Conservation (phyloP, 495 filamentous ascomycete genomes). For the Aspergillus asperescens region DNA sequence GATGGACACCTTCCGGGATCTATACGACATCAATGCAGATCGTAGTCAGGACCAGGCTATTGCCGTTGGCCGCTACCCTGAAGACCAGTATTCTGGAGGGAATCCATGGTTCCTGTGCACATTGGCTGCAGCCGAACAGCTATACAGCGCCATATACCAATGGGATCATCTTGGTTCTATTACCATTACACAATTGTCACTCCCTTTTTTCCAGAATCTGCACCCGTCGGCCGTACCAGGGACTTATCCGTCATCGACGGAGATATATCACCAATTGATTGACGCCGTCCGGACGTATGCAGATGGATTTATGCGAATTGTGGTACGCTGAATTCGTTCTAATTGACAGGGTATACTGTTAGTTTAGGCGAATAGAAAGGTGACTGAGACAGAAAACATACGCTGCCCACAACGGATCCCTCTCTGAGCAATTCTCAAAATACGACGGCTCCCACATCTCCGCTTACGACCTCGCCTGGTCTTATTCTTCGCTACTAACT, state of each 20-base stretch:
- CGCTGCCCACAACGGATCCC: slow-evolving; percentile 44
- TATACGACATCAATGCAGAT: slow-evolving; percentile 56
- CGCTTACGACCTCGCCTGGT: slow-evolving; percentile 52
- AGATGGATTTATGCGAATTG: slow-evolving; percentile 57
- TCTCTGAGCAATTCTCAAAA: slow-evolving; percentile 58
- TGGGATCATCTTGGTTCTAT: slow-evolving; percentile 51
- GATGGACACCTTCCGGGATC: slow-evolving; percentile 55
- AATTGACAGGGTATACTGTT: too few species aligned
- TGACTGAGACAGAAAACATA: slow-evolving; percentile 36
- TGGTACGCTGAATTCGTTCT: slow-evolving; percentile 24
- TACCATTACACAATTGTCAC: slow-evolving; percentile 49
- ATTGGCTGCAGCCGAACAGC: slow-evolving; percentile 58
- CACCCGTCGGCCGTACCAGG: slow-evolving; percentile 43
- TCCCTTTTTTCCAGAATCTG: slow-evolving; percentile 55
- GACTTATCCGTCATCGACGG: slow-evolving; percentile 33
- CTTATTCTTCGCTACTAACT: slow-evolving; percentile 46
- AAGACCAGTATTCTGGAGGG: slow-evolving; percentile 63
- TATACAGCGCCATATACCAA: slow-evolving; percentile 60
- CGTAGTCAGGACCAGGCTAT: slow-evolving; percentile 40
- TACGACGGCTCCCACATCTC: slow-evolving; percentile 47
- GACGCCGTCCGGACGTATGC: slow-evolving; percentile 56
- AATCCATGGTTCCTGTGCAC: slow-evolving; percentile 66
- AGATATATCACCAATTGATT: slow-evolving; percentile 47
- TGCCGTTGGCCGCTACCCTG: slow-evolving; percentile 65
- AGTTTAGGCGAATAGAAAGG: not conserved